Evolutionary conservation across 768 basidiomycete species (phyloP).

Genomic region (Boletus patriciae): DNA sequence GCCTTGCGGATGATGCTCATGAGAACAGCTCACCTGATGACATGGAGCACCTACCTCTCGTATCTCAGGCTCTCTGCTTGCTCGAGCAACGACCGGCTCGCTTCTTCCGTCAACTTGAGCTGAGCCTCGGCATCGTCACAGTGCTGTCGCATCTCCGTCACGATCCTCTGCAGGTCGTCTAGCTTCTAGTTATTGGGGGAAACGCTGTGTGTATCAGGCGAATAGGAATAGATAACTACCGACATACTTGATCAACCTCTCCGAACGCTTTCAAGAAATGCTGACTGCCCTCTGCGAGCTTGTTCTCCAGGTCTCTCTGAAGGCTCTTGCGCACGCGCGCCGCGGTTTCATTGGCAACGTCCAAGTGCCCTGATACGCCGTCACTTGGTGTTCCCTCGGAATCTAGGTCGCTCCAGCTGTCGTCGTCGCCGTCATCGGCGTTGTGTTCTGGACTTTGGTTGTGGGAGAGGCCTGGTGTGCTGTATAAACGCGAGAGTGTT

Average conservation of each 20-base stretch:
- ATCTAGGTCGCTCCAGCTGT: conserved; percentile 27
- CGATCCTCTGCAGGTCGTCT: conserved; percentile 71
- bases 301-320: conserved; percentile 80
- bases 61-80: conserved; percentile 73
- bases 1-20: conserved; percentile 40
- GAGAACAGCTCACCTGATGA: not conserved
- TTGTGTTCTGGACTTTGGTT: conserved; percentile 18
- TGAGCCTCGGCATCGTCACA: conserved; percentile 85
- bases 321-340: conserved; percentile 75
- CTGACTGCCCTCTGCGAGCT: conserved; percentile 76
- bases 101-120: conserved; percentile 69
- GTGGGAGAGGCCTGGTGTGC: conserved; percentile 16
- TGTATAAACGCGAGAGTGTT: conserved; percentile 82
- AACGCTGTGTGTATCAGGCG: not conserved
- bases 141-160: conserved; percentile 73
- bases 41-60: conserved; percentile 54
- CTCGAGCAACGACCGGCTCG: conserved; percentile 78
- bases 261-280: conserved; percentile 83
- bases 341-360: conserved; percentile 60
- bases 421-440: conserved; percentile 37
- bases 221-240: not conserved
- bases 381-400: conserved; percentile 11
- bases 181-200: conserved; percentile 61
- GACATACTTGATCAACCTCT: conserved; percentile 84
- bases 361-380: conserved; percentile 19